Percentiles rank a stretch among this genome's conserved stretches.
phyloP scores from a whole-genome alignment of 2,329 filamentous ascomycete species.

The Fusarium sp. region DNA sequence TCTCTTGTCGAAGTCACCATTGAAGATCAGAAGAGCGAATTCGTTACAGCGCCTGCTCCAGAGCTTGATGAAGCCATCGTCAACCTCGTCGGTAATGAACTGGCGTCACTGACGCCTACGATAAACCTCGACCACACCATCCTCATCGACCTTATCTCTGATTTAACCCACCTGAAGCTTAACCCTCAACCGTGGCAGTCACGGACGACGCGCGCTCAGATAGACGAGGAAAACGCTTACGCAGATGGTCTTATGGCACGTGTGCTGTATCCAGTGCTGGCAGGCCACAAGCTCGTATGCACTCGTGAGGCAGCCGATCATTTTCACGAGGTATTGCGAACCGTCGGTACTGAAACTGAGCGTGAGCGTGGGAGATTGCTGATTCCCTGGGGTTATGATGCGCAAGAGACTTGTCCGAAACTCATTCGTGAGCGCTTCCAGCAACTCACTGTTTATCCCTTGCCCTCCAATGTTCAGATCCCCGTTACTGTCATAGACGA shows the following conservation, averaged over 20 bases:
- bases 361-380: constrained; percentile 50
- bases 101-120: constrained; percentile 49
- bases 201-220: constrained; percentile 48
- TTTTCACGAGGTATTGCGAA: constrained; percentile 51
- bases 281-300: constrained; percentile 49
- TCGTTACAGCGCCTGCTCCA: constrained; percentile 42
- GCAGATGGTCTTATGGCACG: constrained; percentile 49
- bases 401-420: constrained; percentile 10
- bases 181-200: constrained; percentile 50
- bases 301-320: constrained; percentile 54
- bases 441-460: constrained; percentile 47
- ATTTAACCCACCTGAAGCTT: constrained; percentile 52
- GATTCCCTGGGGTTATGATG: constrained; percentile 44
- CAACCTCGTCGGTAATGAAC: constrained; percentile 48
- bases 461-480: constrained; percentile 49
- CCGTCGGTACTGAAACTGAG: constrained; percentile 53
- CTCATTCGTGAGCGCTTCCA: constrained; percentile 45
- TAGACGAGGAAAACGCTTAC: constrained; percentile 49
- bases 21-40: constrained; percentile 44
- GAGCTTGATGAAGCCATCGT: constrained; percentile 43
- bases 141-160: constrained; percentile 54
- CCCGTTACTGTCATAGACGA: constrained; percentile 49
- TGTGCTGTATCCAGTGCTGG: constrained; percentile 51
- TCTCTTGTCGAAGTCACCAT: constrained; percentile 48
- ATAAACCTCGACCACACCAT: constrained; percentile 57